Evolutionary conservation across 192 early-diverging fungal species (phyloP), one percentile per base, ranked within the genome.

Genomic region (Backusella morwellensis): DNA sequence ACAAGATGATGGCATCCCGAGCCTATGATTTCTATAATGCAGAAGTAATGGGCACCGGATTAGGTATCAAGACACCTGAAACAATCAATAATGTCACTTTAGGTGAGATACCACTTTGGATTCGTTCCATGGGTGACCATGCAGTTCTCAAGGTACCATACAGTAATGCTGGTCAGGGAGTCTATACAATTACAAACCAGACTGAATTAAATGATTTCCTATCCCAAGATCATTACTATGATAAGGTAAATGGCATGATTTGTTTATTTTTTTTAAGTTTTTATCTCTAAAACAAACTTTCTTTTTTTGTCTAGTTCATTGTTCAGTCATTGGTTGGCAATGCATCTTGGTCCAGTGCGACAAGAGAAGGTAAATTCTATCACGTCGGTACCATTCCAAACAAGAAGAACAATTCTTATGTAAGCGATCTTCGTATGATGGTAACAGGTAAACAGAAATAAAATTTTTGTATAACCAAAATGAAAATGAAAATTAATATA

Each of bases 371-470:
- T 59, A 93, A 91, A 77, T 96, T 94, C 73, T 96, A 93, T 78
- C 95, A 96, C 77, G 95, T 95, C 26, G 95, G 95, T 4, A 96
- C 95, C 6, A 93, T 96, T 73, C 95, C 95, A 14, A 93, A 96
- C 90, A 94, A 93, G 86, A 94, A 93, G 80, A 93, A 91, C 83
- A 91, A 95, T 76, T 94, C 91, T 4, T 96, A 89, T 81, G 95
- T 96, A 35, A 89, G 83, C 35, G 95, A 96, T 80, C 83, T 96
- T 38, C 82, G 95, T 0, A 92, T 95, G 93, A 96, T 96, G 95
- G 89, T 96, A 29, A 87, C 90, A n/a, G 95, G 90, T 68, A 90
- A 87, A 72, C 3, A 29, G 35, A 50, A n/a, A 54, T 12, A 35
- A 36, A 1, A 0, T 44, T 75, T 17, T 67, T 34, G 7, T 77